Evolutionary conservation across 805 yeast genomes (phyloP).

Genomic region (Nakazawaea anatomiae): DNA sequence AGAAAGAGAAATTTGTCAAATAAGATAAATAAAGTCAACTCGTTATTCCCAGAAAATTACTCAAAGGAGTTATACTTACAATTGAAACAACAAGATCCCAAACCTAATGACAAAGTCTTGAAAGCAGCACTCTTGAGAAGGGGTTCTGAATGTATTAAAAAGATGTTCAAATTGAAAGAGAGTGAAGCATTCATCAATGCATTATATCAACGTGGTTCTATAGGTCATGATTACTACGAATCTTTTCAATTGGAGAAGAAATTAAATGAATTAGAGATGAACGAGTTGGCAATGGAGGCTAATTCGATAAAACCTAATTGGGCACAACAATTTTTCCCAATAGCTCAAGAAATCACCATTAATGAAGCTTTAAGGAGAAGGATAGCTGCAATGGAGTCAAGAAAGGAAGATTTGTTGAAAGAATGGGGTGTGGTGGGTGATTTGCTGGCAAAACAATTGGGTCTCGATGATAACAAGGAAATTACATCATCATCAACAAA

Average conservation of each 20-base stretch:
- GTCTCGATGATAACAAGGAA: neutral
- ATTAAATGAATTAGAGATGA: slow-evolving; percentile 74
- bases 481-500: neutral
- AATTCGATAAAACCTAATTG: slow-evolving; percentile 71
- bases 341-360: slow-evolving; percentile 84
- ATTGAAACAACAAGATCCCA: slow-evolving; percentile 45
- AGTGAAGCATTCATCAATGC: slow-evolving; percentile 60
- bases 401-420: slow-evolving; percentile 27
- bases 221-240: slow-evolving; percentile 85
- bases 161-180: slow-evolving; percentile 79
- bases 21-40: slow-evolving; percentile 46
- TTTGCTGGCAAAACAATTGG: slow-evolving; percentile 6
- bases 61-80: slow-evolving; percentile 59
- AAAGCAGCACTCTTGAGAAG: slow-evolving; percentile 63
- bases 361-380: slow-evolving; percentile 89
- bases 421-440: slow-evolving; percentile 24
- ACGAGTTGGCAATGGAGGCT: slow-evolving; percentile 71
- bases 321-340: slow-evolving; percentile 69
- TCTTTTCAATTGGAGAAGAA: slow-evolving; percentile 74
- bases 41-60: slow-evolving; percentile 68
- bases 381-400: slow-evolving; percentile 37
- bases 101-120: slow-evolving; percentile 72
- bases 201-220: slow-evolving; percentile 80
- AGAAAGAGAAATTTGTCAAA: slow-evolving; percentile 44
- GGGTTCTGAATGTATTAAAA: slow-evolving; percentile 84